Conservation (phyloP, 2,329 filamentous ascomycete genomes). For the Beauveria sp. region DNA sequence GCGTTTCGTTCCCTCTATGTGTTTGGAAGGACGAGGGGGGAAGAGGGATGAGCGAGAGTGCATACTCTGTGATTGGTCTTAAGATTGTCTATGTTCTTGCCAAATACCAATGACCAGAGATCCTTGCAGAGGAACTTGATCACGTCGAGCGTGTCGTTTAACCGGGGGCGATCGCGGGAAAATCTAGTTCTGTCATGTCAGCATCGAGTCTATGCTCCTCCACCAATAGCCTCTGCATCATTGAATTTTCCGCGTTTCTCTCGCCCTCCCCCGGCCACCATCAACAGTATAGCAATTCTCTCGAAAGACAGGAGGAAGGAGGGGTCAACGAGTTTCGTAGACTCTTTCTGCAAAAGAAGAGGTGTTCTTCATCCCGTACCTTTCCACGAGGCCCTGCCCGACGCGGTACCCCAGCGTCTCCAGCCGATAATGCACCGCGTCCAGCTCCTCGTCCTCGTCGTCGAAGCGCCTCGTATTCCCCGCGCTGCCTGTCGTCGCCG, state of each 20-base stretch:
- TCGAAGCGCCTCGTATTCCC: not conserved
- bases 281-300: not conserved
- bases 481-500: not conserved
- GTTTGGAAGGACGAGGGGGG: no score
- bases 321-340: not conserved
- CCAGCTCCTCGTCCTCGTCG: slow-evolving; percentile 74
- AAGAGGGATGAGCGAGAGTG: not conserved
- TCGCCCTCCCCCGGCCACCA: no score
- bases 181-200: slow-evolving; percentile 44
- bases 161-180: slow-evolving; percentile 75
- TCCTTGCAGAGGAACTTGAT: slow-evolving; percentile 99
- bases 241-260: no score
- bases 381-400: slow-evolving; percentile 83
- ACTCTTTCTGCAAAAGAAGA: no score
- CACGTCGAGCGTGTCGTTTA: slow-evolving; percentile 85
- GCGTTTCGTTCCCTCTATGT: no score
- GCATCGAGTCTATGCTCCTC: not conserved
- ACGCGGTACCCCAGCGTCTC: slow-evolving; percentile 86
- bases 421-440: slow-evolving; percentile 77
- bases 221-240: no score
- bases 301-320: no score
- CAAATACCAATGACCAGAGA: slow-evolving; percentile 87
- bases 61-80: slow-evolving; percentile 91
- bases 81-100: slow-evolving; percentile 96
- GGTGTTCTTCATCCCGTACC: slow-evolving; percentile 43